phyloP scores from a whole-genome alignment of 306 rosid species.

The Prunus dulcis region DNA sequence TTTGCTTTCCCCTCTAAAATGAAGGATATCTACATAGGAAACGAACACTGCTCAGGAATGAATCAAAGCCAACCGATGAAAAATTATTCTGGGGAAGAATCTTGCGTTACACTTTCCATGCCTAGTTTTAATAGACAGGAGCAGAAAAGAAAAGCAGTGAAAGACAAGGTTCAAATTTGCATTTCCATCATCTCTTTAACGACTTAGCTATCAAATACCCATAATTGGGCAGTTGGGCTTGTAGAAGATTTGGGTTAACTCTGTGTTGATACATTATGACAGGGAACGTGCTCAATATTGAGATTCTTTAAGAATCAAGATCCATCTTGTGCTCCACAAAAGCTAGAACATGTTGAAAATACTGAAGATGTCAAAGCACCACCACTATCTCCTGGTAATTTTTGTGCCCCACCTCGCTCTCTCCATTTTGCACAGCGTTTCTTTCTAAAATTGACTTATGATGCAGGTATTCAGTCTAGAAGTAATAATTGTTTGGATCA shows the following conservation, averaged over 20 bases:
- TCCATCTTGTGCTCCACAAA: conserved; percentile 35
- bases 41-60: conserved; percentile 22
- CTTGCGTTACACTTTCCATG: conserved; percentile 10
- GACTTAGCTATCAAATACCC: not conserved
- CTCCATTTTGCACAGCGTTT: not conserved
- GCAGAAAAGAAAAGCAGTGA: conserved; percentile 42
- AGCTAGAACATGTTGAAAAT: conserved; percentile 41
- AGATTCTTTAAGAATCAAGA: conserved; percentile 53
- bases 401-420: conserved; percentile 1
- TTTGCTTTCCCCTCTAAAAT: conserved; percentile 23
- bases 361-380: conserved; percentile 31
- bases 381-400: conserved; percentile 36
- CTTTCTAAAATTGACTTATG: not conserved
- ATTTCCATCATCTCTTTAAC: not conserved
- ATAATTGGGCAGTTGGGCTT: not conserved
- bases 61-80: conserved; percentile 19
- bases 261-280: conserved; percentile 18
- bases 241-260: not conserved
- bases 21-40: conserved; percentile 32
- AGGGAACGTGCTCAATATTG: conserved; percentile 67
- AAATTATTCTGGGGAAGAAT: conserved; percentile 28
- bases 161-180: conserved; percentile 45
- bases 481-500: conserved; percentile 17
- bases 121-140: conserved; percentile 37
- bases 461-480: conserved; percentile 29